Base-by-base conservation (phyloP, 805 yeast genomes). In the Wickerhamiella allomyrinae region DNA sequence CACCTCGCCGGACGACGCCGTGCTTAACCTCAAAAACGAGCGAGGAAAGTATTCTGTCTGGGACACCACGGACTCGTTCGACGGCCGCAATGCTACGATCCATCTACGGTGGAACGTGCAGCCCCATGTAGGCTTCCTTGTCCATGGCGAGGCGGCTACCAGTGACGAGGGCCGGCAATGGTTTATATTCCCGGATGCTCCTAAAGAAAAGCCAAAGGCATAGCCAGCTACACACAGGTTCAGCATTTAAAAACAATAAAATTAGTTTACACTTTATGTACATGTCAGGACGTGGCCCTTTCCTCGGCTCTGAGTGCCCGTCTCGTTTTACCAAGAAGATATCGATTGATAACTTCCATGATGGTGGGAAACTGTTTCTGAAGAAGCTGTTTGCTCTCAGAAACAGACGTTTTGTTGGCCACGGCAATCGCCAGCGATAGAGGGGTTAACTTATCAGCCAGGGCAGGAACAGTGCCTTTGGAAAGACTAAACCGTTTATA, bases 31-130 rank as follows among this genome's bases (percentile, higher is more conserved):
- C 46, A 57, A 53, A 8, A 69, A 73, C 47, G 70, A 63, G 35
- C 73, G 73, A 48, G 72, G 87, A 1, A 82, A 84, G 60, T 89
- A 89, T 58, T 73, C 83, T 0, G 83, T 85, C 11, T 91, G 94
- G 85, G 97, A 89, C 60, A 70, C 78, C 41, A 78, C 76, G 52
- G 71, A 72, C 41, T 61, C 70, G 19, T 71, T 65, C 46, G 55
- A 55, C 39, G 74, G 72, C 41, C 73, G 81, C 52, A 73, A 78
- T 19, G 84, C 94, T 17, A 67, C 63, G 3, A 65, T 89, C 43
- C 74, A 69, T 46, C 65, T 89, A 41, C 86, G 83, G 49, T 89
- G 95, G 89, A 87, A 87, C 57, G 70, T 89, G 37, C 97, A 89
- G 63, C 98, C 98, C 1, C 70, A 77, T 58, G 74, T 89, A 7